These are phyloP conservation scores for Marasmius fiardii DNA, from an alignment of 1,284 basidiomycete species.

Conservation along the genomic window DNA sequence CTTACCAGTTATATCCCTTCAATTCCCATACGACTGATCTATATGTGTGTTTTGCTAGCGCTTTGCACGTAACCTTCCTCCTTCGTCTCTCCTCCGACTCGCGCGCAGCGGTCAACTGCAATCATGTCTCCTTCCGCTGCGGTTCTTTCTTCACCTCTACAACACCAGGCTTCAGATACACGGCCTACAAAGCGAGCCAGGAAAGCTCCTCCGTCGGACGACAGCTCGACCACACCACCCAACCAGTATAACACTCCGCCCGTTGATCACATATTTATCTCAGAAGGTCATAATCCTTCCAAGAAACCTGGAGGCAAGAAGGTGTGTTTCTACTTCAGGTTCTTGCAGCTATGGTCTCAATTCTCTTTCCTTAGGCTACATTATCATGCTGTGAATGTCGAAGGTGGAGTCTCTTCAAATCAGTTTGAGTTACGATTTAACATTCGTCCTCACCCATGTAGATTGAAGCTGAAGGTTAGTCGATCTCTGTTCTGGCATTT, in stretches of 20 bases:
- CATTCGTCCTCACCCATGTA: too few species aligned
- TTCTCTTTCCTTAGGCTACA: conserved; percentile 30
- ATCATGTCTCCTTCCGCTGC: conserved; percentile 11
- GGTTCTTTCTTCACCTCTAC: not conserved
- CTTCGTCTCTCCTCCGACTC: conserved; percentile 10
- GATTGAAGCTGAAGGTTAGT: conserved; percentile 47
- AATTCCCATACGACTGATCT: conserved; percentile 7
- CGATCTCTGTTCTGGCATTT: conserved; percentile 4
- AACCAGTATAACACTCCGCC: conserved; percentile 19
- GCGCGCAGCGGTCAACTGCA: conserved; percentile 6
- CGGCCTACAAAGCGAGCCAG: conserved; percentile 14
- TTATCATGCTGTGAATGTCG: conserved; percentile 59
- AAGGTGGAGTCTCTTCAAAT: conserved; percentile 35
- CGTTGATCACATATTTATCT: conserved; percentile 39
- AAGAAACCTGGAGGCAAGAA: conserved; percentile 38
- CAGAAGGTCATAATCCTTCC: conserved; percentile 28
- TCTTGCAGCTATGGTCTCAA: not conserved
- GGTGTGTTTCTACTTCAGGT: conserved; percentile 19
- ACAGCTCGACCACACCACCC: not conserved
- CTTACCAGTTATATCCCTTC: conserved; percentile 9
- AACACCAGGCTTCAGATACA: conserved; percentile 3
- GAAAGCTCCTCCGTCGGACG: conserved; percentile 4
- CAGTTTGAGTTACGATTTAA: too few species aligned
- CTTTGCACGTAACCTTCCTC: conserved; percentile 8
- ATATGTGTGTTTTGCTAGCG: conserved; percentile 1